These are phyloP conservation scores for Raddia guianensis DNA, from an alignment of 176 grass and related monocot species.

Conservation along the genomic window DNA sequence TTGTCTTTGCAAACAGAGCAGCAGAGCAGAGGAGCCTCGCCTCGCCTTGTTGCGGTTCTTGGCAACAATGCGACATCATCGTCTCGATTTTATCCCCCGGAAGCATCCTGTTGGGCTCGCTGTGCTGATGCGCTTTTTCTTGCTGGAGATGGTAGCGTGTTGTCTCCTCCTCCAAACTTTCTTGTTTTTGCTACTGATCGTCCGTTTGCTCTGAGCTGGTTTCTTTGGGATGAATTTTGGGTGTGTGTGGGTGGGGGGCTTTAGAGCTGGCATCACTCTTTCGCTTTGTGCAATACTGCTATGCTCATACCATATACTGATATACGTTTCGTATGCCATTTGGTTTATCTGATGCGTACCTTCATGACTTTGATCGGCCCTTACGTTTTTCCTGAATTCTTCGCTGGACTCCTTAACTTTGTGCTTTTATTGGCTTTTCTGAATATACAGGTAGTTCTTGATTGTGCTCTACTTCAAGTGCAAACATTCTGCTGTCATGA, in stretches of 20 bases:
- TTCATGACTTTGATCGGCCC: not conserved
- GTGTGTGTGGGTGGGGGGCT: not conserved
- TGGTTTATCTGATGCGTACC: not conserved
- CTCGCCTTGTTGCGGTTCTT: not conserved
- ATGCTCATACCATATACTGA: not conserved
- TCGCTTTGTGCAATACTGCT: no score
- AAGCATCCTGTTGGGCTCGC: not conserved
- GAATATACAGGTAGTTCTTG: not conserved
- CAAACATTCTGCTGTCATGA: not conserved
- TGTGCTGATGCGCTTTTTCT: not conserved
- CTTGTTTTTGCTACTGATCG: not conserved
- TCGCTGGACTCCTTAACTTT: not conserved
- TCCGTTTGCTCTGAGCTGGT: not conserved
- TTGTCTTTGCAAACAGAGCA: not conserved
- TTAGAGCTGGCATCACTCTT: not conserved
- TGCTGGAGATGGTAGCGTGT: constrained; percentile 1
- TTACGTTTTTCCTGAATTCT: not conserved
- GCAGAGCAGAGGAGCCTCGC: not conserved
- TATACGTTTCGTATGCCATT: not conserved
- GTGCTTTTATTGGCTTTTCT: not conserved
- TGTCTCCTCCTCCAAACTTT: not conserved
- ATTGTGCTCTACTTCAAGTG: not conserved
- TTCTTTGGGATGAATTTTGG: not conserved
- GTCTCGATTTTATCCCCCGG: not conserved
- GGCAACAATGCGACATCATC: no score